A percentile compares a stretch with the other conserved stretches of the same genome.
Conservation (phyloP, 306 rosid species). For the Trifolium repens region DNA sequence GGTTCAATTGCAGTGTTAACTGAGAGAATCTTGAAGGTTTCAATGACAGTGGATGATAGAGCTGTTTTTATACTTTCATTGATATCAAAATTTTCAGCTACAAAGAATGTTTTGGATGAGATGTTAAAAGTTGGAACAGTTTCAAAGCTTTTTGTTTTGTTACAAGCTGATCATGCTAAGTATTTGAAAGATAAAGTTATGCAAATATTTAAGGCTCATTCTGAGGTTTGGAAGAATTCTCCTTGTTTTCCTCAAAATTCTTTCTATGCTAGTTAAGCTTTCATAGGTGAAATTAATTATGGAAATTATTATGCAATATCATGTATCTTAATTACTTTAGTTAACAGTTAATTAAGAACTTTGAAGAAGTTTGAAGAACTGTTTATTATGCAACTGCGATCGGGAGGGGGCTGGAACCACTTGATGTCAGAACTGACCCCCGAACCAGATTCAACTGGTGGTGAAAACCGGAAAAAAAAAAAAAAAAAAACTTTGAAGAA, state of each 20-base stretch:
- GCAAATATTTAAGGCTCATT: constrained; percentile 54
- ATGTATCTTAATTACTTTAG: neutral
- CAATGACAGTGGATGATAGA: constrained; percentile 54
- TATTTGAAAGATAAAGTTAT: constrained; percentile 58
- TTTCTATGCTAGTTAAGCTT: neutral
- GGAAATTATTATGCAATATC: neutral
- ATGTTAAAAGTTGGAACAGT: constrained; percentile 68
- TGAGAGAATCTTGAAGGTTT: constrained; percentile 53
- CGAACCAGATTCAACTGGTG: too few species aligned
- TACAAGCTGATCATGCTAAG: constrained; percentile 53
- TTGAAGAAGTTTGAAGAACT: neutral
- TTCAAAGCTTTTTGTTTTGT: constrained; percentile 58
- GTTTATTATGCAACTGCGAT: too few species aligned
- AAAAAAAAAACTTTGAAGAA: neutral
- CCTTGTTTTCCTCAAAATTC: constrained; percentile 49
- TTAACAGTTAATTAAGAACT: neutral
- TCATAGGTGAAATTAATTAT: constrained; percentile 18
- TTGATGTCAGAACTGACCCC: too few species aligned
- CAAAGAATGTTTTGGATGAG: constrained; percentile 55
- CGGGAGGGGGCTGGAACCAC: too few species aligned
- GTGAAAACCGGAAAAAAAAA: too few species aligned
- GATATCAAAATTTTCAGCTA: constrained; percentile 55
- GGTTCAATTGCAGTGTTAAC: constrained; percentile 59
- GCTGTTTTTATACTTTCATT: constrained; percentile 57
- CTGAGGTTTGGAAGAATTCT: constrained; percentile 62